A percentile compares a stretch with the other conserved stretches of the same genome.
These are phyloP conservation scores for Globisporangium iwayamae DNA, from an alignment of 352 stramenopile genomes.

Conservation along the genomic window DNA sequence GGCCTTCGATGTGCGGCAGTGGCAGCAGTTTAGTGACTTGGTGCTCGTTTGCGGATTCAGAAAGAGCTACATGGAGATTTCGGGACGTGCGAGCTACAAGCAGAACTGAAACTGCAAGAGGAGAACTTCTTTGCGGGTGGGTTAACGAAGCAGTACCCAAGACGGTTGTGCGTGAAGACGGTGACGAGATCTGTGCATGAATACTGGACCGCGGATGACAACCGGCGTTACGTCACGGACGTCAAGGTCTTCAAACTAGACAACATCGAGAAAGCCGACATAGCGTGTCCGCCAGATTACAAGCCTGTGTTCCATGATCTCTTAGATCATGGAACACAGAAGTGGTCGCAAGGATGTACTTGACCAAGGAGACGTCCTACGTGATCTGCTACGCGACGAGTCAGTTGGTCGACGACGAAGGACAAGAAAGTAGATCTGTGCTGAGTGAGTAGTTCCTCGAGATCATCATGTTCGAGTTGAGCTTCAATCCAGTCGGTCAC, in stretches of 20 bases:
- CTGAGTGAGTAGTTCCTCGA: neutral
- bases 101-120: neutral
- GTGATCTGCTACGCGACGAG: constrained; percentile 2
- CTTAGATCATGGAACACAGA: neutral
- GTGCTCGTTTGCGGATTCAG: neutral
- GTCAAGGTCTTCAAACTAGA: neutral
- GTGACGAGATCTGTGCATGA: neutral
- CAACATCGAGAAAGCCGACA: neutral
- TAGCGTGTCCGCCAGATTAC: neutral
- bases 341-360: neutral
- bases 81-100: no score
- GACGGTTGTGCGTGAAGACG: constrained; percentile 2
- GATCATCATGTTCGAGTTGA: neutral
- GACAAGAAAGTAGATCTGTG: neutral
- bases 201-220: neutral
- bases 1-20: neutral
- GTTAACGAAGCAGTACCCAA: neutral
- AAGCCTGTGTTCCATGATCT: neutral
- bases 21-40: neutral
- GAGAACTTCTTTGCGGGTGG: neutral
- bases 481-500: neutral
- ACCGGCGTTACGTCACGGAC: neutral
- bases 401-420: neutral
- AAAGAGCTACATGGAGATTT: no score
- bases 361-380: neutral